phyloP scores from a whole-genome alignment of 1,139 yeast genomes.

The Suhomyces yuchorum region DNA sequence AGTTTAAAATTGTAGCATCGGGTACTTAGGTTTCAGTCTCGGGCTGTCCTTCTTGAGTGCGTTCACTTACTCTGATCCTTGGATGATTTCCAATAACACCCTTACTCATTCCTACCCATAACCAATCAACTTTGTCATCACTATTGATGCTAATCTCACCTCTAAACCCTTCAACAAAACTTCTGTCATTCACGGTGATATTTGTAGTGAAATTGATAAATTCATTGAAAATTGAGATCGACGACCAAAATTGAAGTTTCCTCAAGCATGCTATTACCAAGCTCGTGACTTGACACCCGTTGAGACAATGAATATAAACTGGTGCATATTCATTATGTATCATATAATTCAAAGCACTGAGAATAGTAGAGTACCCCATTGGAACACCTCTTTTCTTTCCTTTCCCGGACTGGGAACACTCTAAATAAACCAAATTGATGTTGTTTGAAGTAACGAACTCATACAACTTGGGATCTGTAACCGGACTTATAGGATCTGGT shows the following conservation, averaged over 20 bases:
- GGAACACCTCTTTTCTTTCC: conserved; percentile 83
- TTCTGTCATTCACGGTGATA: conserved; percentile 78
- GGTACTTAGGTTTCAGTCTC: neutral
- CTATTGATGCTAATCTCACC: conserved; percentile 61
- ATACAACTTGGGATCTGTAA: conserved; percentile 51
- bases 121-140: conserved; percentile 61
- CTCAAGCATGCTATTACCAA: conserved; percentile 84
- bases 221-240: conserved; percentile 85
- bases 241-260: conserved; percentile 84
- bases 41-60: neutral
- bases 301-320: conserved; percentile 79
- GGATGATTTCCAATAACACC: conserved; percentile 55
- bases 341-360: conserved; percentile 60
- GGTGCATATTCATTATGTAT: conserved; percentile 66
- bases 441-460: conserved; percentile 52
- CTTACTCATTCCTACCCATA: conserved; percentile 71
- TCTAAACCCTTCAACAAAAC: conserved; percentile 77
- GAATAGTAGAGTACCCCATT: conserved; percentile 62
- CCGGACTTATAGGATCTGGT: conserved; percentile 66
- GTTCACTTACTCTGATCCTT: conserved; percentile 37
- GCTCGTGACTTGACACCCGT: conserved; percentile 87
- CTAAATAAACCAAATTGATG: conserved; percentile 62
- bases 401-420: conserved; percentile 66
- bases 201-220: conserved; percentile 77
- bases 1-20: no score